phyloP scores from a whole-genome alignment of 306 rosid genomes.

The Vachellia collinsii region DNA sequence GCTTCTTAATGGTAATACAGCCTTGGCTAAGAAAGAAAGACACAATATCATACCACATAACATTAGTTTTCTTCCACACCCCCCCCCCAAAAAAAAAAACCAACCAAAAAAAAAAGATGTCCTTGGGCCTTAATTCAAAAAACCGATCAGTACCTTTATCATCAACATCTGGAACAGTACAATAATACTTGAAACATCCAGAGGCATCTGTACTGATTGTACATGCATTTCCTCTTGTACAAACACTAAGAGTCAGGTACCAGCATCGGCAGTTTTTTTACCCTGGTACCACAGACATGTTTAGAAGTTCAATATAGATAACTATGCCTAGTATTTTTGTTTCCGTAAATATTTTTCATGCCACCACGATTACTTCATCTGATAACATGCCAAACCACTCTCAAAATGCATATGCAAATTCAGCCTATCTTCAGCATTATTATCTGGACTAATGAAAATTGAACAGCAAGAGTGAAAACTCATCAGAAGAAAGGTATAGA shows the following conservation, averaged over 20 bases:
- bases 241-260: slow-evolving; percentile 4
- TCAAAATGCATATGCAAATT: slow-evolving; percentile 3
- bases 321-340: not conserved
- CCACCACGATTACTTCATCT: not conserved
- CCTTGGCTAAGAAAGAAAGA: not conserved
- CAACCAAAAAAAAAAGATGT: not conserved
- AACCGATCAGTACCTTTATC: not conserved
- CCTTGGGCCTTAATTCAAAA: not conserved
- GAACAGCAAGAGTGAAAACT: not conserved
- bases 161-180: slow-evolving; percentile 9
- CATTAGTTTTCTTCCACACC: not conserved
- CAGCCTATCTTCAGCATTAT: not conserved
- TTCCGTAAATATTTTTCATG: not conserved
- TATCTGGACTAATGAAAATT: not conserved
- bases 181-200: not conserved
- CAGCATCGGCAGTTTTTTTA: slow-evolving; percentile 12
- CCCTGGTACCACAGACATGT: not conserved
- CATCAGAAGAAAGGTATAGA: not conserved
- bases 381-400: slow-evolving; percentile 7
- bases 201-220: slow-evolving; percentile 17
- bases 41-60: not conserved
- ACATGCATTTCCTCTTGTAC: slow-evolving; percentile 1
- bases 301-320: not conserved
- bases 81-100: no score
- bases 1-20: not conserved